phyloP scores from a whole-genome alignment of 1,139 yeast species.

The Debaryomyces nepalensis region DNA sequence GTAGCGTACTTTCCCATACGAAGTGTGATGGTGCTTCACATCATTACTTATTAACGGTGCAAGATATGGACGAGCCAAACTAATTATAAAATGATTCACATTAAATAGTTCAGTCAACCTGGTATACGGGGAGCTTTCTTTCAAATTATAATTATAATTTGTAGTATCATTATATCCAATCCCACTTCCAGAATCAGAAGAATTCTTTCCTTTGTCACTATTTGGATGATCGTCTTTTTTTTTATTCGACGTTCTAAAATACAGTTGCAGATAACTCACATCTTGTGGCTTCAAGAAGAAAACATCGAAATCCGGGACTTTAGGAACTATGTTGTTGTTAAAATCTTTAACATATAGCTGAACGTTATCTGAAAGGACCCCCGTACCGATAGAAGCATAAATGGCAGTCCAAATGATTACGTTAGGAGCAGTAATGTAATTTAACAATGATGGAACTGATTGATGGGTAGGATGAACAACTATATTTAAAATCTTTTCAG shows the following conservation, averaged over 20 bases:
- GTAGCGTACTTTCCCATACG: constrained; percentile 42
- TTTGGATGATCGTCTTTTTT: constrained; percentile 19
- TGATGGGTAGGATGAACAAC: constrained; percentile 86
- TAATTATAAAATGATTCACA: constrained; percentile 88
- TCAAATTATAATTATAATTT: constrained; percentile 25
- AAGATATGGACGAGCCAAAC: constrained; percentile 89
- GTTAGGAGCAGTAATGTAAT: constrained; percentile 93
- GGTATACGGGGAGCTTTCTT: constrained; percentile 71
- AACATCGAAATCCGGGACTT: constrained; percentile 38
- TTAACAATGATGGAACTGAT: constrained; percentile 74
- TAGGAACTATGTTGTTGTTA: constrained; percentile 57
- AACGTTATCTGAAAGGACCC: constrained; percentile 63
- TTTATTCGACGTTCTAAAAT: constrained; percentile 31
- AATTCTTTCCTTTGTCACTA: constrained; percentile 13
- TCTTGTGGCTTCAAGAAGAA: constrained; percentile 51
- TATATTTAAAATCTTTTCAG: constrained; percentile 82
- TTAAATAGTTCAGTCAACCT: constrained; percentile 89
- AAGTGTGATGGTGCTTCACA: constrained; percentile 58
- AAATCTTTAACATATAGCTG: constrained; percentile 72
- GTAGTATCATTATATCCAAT: constrained; percentile 4
- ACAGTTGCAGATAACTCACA: constrained; percentile 49
- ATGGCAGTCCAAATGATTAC: constrained; percentile 89
- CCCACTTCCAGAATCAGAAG: constrained; percentile 6
- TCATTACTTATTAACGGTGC: constrained; percentile 89
- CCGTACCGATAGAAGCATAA: constrained; percentile 73